Conservation (phyloP, 495 filamentous ascomycete genomes). For the Podospora anserina region DNA sequence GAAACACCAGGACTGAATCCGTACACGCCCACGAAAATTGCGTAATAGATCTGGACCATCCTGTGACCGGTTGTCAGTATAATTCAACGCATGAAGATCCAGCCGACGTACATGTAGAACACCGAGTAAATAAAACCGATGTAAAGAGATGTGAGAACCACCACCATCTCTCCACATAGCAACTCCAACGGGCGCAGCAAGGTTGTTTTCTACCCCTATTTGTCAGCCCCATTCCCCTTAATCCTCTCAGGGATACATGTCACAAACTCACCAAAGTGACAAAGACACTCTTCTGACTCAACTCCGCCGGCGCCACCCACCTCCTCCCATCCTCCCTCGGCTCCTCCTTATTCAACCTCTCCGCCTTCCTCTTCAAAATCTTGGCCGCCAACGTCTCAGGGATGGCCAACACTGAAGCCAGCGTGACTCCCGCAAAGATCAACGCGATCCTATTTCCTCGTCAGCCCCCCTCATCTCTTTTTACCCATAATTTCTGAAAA, state of each 20-base stretch:
- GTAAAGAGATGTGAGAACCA: conserved; percentile 60
- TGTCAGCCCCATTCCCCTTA: background rate
- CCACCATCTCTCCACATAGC: conserved; percentile 59
- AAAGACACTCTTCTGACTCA: conserved; percentile 20
- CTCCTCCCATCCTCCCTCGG: conserved; percentile 5
- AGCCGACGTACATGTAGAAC: conserved; percentile 57
- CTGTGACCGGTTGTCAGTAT: conserved; percentile 8
- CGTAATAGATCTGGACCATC: conserved; percentile 56
- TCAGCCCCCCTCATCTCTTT: conserved; percentile 1
- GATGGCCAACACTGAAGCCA: conserved; percentile 27
- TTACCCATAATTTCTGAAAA: conserved; percentile 1
- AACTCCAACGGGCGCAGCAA: conserved; percentile 50
- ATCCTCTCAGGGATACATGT: background rate
- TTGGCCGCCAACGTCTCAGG: conserved; percentile 54
- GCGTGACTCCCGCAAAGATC: conserved; percentile 42
- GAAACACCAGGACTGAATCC: conserved; percentile 36
- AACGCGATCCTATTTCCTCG: conserved; percentile 33
- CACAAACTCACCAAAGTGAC: conserved; percentile 23
- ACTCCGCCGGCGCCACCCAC: conserved; percentile 24
- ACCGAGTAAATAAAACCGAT: conserved; percentile 63
- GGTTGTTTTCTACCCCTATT: conserved; percentile 24
- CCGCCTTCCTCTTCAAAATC: conserved; percentile 46
- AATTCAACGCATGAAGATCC: background rate
- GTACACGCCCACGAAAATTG: conserved; percentile 53
- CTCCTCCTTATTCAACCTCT: conserved; percentile 42